A percentile compares a stretch with the other conserved stretches of the same genome.
phyloP scores from a whole-genome alignment of 2,329 filamentous ascomycete species.

The Furcasterigmium sp. region DNA sequence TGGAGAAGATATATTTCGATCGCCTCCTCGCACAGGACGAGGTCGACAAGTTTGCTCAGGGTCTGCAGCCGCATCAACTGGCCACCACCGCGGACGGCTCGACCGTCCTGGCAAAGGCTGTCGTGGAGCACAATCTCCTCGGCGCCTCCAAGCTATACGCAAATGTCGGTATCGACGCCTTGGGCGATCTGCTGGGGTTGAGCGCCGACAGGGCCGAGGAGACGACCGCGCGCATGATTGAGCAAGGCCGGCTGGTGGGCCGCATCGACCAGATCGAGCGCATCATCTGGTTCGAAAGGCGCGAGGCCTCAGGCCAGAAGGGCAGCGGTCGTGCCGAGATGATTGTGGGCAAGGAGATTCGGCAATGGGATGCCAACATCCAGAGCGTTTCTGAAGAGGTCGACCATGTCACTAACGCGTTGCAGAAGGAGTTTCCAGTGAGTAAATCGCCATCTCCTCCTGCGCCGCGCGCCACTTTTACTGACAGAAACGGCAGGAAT shows the following conservation, averaged over 20 bases:
- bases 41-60: slow-evolving; percentile 77
- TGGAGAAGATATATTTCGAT: slow-evolving; percentile 98
- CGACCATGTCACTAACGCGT: slow-evolving; percentile 74
- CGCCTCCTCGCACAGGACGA: slow-evolving; percentile 76
- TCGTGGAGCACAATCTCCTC: slow-evolving; percentile 93
- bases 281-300: slow-evolving; percentile 78
- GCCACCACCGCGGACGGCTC: slow-evolving; percentile 85
- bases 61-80: slow-evolving; percentile 80
- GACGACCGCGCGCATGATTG: slow-evolving; percentile 92
- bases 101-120: slow-evolving; percentile 87
- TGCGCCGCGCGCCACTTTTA: slow-evolving; percentile 5
- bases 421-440: slow-evolving; percentile 76
- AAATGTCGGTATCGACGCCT: slow-evolving; percentile 70
- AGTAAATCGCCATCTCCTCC: slow-evolving; percentile 16
- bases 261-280: slow-evolving; percentile 92
- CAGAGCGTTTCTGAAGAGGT: slow-evolving; percentile 83
- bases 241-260: slow-evolving; percentile 82
- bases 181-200: slow-evolving; percentile 74
- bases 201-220: slow-evolving; percentile 79
- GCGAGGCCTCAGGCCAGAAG: slow-evolving; percentile 64
- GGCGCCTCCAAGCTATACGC: slow-evolving; percentile 74
- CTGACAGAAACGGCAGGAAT: slow-evolving; percentile 17
- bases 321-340: slow-evolving; percentile 61
- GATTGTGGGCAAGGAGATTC: slow-evolving; percentile 64
- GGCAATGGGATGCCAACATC: slow-evolving; percentile 86